Evolutionary conservation across 371 early-diverging fungal species (phyloP).

Genomic region (Chytridiales sp.): DNA sequence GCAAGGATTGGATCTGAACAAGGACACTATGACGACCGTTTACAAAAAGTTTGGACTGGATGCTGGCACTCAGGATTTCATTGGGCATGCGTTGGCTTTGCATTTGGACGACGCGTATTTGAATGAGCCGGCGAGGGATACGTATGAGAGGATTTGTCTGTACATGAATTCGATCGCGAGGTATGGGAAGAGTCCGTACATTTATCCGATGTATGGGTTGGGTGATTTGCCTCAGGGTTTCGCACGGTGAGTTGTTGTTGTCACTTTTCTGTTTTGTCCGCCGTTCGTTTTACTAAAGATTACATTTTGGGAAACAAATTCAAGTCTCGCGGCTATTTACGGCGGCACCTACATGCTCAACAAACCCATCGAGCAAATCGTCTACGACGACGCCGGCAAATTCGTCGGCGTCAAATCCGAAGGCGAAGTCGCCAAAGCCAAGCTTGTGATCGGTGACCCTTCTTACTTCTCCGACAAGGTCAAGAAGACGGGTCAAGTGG

Average conservation of each 20-base stretch:
- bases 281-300: neutral
- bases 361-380: constrained; percentile 86
- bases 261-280: neutral
- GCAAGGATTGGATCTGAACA: constrained; percentile 71
- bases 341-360: constrained; percentile 99
- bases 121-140: constrained; percentile 83
- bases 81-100: constrained; percentile 99
- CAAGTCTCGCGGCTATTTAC: constrained; percentile 86
- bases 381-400: constrained; percentile 76
- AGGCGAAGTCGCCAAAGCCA: constrained; percentile 79
- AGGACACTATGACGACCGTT: constrained; percentile 83
- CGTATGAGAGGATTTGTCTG: constrained; percentile 90
- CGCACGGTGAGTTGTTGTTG: constrained; percentile 72
- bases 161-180: constrained; percentile 94
- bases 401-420: constrained; percentile 89
- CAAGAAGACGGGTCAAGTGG: constrained; percentile 78
- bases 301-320: neutral
- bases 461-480: constrained; percentile 82
- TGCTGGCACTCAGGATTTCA: constrained; percentile 92
- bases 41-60: constrained; percentile 96
- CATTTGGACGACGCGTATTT: constrained; percentile 96
- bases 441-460: constrained; percentile 94
- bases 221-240: constrained; percentile 99
- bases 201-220: constrained; percentile 99
- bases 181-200: constrained; percentile 98